Percentiles rank a stretch among this genome's conserved stretches.
These are phyloP conservation scores for Coniophora puteana DNA, from an alignment of 1,284 basidiomycete genomes.

Conservation along the genomic window DNA sequence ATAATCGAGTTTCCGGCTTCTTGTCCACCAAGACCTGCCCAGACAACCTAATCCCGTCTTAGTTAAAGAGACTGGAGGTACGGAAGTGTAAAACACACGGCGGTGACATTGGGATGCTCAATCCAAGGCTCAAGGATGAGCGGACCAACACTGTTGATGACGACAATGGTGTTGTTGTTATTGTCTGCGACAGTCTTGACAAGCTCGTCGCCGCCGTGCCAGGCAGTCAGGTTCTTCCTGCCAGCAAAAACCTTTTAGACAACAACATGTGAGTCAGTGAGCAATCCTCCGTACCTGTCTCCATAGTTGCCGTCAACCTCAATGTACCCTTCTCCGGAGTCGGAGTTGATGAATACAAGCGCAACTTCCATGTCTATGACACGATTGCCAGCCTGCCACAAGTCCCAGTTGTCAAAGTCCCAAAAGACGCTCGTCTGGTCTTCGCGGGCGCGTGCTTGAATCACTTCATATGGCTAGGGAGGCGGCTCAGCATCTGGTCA, in stretches of 20 bases:
- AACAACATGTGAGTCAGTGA: constrained; percentile 44
- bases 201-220: constrained; percentile 43
- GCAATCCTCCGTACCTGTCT: too few relatives aligned
- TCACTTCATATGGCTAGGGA: constrained; percentile 23
- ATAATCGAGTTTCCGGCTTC: constrained; percentile 56
- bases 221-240: constrained; percentile 52
- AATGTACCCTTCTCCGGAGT: constrained; percentile 38
- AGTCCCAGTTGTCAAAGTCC: constrained; percentile 20
- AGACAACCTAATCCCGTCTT: constrained; percentile 21
- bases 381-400: constrained; percentile 15
- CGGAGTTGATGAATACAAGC: constrained; percentile 24
- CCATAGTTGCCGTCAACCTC: constrained; percentile 40
- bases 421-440: constrained; percentile 22
- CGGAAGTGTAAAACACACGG: constrained; percentile 14
- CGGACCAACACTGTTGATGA: constrained; percentile 50
- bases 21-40: constrained; percentile 51
- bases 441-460: constrained; percentile 16
- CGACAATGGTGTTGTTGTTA: constrained; percentile 52
- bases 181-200: constrained; percentile 24
- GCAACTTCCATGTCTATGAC: constrained; percentile 17
- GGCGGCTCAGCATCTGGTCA: not conserved
- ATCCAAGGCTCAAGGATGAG: constrained; percentile 48
- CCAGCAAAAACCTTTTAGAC: constrained; percentile 41
- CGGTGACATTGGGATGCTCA: constrained; percentile 47
- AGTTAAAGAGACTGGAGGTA: not conserved